A percentile compares a stretch with the other conserved stretches of the same genome.
Conservation (phyloP, 2,329 filamentous ascomycete species). For the Cephalotrichum gorgonifer region DNA sequence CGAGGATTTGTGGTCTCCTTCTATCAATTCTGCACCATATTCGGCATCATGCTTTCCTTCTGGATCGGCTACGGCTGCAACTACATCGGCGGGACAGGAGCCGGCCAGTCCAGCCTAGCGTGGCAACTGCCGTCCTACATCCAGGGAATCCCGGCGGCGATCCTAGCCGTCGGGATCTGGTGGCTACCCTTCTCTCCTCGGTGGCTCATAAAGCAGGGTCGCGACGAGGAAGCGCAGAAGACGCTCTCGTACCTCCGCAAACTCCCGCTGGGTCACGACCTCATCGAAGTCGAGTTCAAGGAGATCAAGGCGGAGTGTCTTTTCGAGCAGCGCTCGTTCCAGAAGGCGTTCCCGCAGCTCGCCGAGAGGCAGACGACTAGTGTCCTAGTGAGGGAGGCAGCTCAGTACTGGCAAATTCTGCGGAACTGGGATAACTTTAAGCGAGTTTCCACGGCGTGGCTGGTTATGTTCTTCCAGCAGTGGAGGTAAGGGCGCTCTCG, state of each 20-base stretch:
- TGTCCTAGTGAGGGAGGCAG: conserved; percentile 31
- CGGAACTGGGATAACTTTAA: conserved; percentile 20
- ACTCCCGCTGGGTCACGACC: conserved; percentile 39
- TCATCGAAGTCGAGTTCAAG: conserved; percentile 39
- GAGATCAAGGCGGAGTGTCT: conserved; percentile 25
- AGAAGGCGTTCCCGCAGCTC: conserved; percentile 25
- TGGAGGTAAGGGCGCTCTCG: conserved; percentile 11
- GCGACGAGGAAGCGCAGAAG: conserved; percentile 37
- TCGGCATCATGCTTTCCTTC: conserved; percentile 42
- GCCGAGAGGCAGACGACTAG: conserved; percentile 29
- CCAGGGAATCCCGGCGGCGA: conserved; percentile 11
- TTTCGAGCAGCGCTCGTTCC: conserved; percentile 24
- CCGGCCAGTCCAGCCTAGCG: conserved; percentile 28
- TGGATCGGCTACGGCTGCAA: conserved; percentile 35
- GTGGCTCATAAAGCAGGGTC: conserved; percentile 48
- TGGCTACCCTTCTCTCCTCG: conserved; percentile 52
- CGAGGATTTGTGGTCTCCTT: conserved; percentile 55
- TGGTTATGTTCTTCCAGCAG: conserved; percentile 34
- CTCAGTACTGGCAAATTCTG: conserved; percentile 31
- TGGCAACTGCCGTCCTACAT: conserved; percentile 22
- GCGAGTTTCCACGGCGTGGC: conserved; percentile 25
- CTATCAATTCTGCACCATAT: conserved; percentile 52
- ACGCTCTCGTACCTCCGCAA: conserved; percentile 47
- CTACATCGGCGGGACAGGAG: conserved; percentile 35
- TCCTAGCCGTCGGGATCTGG: conserved; percentile 21